Evolutionary conservation across 495 filamentous ascomycete genomes (phyloP).

Genomic region (Glarea lozoyensis): DNA sequence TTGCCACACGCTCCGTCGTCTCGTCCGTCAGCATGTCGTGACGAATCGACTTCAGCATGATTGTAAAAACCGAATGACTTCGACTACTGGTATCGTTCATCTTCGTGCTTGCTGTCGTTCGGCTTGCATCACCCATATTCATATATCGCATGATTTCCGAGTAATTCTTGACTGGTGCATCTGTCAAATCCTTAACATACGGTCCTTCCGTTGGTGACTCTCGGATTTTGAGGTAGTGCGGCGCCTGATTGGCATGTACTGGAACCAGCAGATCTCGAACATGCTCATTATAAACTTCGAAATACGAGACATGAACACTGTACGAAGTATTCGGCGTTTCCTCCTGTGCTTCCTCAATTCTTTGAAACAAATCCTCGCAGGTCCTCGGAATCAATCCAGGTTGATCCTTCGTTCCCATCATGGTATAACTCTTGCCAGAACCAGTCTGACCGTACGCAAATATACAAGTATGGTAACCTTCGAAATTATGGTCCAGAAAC

Average conservation of each 20-base stretch:
- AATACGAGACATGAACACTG: conserved; percentile 94
- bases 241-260: conserved; percentile 53
- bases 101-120: conserved; percentile 92
- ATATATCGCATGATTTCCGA: conserved; percentile 82
- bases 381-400: conserved; percentile 95
- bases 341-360: conserved; percentile 70
- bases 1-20: conserved; percentile 85
- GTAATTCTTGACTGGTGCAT: conserved; percentile 77
- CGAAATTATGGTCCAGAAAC: conserved; percentile 98
- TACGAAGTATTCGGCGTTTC: conserved; percentile 78
- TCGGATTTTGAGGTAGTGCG: conserved; percentile 93
- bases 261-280: conserved; percentile 89
- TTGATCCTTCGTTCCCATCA: conserved; percentile 90
- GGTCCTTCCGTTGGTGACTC: conserved; percentile 92
- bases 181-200: conserved; percentile 95
- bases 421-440: conserved; percentile 95
- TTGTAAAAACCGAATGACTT: conserved; percentile 95
- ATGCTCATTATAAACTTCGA: conserved; percentile 99
- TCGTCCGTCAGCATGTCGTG: conserved; percentile 91
- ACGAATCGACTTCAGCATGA: conserved; percentile 93
- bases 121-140: conserved; percentile 78
- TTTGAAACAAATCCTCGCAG: conserved; percentile 90
- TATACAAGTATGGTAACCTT: conserved; percentile 98
- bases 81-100: conserved; percentile 98
- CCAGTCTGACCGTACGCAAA: conserved; percentile 98